Evolutionary conservation across 2,329 filamentous ascomycete species (phyloP), one percentile per base, ranked within the genome.

Genomic region (Purpureocillium takamizusanense): DNA sequence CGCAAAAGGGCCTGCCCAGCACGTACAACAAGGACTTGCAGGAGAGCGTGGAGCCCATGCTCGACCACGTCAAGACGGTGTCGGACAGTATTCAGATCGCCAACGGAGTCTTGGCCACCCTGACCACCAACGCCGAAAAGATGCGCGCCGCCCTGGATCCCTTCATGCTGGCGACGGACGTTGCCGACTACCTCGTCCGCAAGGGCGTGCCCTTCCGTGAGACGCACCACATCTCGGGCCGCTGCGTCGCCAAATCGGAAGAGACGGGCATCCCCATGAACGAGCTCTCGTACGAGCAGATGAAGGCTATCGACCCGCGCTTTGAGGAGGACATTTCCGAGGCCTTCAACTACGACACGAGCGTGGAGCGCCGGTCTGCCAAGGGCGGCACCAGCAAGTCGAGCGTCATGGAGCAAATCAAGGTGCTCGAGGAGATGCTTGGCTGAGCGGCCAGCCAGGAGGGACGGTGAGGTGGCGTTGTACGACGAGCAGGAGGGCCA

Each of bases 1-100:
- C 79, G 29, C 70, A 66, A 39, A 74, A 75, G 58, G 83, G 83
- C 40, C 74, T 92, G 21, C 84, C 86, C 2, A 83, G 76, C 32
- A 87, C 83, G 3, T 94, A 94, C 69, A 90, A 94, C 69, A 94
- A 94, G 64, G 86, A 94, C 59, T 63, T 94, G n/a, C 86, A 95
- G 62, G 87, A 94, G 64, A 82, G 78, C 42, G 81, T 86, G 44
- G 83, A 94, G 69, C 82, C 83, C n/a, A 78, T 94, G 64, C 75
- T 94, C 35, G 86, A 94, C 60, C 77, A 81, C 57, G 76, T 89
- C 61, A 85, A 88, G 72, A 90, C 86, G 6, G 72, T 92, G 44
- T 74, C 73, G 40, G 83, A 94, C 67, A 87, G 83, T 54, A 73
- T 94, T 39, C 78, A 83, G 59, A 94, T 94, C 50, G 84, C 85